Base-by-base conservation (phyloP, 2,329 filamentous ascomycete species). In the Bipolaris victoriae region DNA sequence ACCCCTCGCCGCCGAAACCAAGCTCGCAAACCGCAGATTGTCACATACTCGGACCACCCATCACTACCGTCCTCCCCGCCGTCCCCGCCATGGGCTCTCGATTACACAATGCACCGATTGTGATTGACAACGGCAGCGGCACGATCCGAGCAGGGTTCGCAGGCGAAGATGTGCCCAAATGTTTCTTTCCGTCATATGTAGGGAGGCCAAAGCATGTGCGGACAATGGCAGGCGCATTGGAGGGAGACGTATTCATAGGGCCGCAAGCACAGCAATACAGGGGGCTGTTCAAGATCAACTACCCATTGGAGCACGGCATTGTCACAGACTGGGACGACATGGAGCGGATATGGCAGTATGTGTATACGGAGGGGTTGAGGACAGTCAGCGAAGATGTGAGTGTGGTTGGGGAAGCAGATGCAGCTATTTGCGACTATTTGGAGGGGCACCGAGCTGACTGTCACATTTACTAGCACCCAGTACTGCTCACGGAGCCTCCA, bases 261-360 rank as follows among this genome's bases (percentile, higher is more conserved):
- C 89, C 93, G 70, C 89, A 92, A 77, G 93, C 94, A 58, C 90
- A 92, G 68, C 93, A 98, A 74, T 84, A 97, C 71, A 88, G 94
- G 72, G 95, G 95, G 3, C 82, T 99, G 60, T 84, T 99, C 68
- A 99, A 98, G 85, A 97, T 99, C 70, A 86, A 88, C 65, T 98
- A 98, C 76, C 95, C 95, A 43, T 82, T 99, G 53, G 95, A 98
- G 80, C 95, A 99, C 77, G 95, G 95, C 68, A 96, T 99, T 71
- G 95, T 99, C 62, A 99, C 95, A 67, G 92, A 99, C 78, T 99
- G 95, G 95, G 95, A 98, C 75, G 95, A 99, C 75, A 99, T 99
- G 95, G 95, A 99, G 82, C 88, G 92, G 81, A 99, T 99, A 79
- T 99, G 95, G 95, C 91, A 96, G 71, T 95, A 96, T 74, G 92